These are phyloP conservation scores for Eragrostis tef DNA, from an alignment of 202 grass and related monocot genomes.

Conservation along the genomic window DNA sequence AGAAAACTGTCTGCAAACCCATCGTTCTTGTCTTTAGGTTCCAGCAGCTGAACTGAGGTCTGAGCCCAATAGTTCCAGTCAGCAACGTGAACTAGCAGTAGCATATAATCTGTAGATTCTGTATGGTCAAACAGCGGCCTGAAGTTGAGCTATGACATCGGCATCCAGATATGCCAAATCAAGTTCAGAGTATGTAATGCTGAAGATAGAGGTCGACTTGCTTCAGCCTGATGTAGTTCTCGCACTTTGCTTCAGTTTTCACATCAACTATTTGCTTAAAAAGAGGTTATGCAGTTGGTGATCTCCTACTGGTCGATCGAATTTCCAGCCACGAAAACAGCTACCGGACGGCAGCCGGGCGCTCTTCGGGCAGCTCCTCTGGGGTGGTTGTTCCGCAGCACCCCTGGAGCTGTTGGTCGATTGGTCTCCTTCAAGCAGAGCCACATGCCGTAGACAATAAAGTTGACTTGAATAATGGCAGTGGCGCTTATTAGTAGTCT, in stretches of 20 bases:
- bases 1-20: constrained; percentile 35
- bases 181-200: constrained; percentile 38
- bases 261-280: background rate
- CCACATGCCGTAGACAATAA: too few relatives aligned
- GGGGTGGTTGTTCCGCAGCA: too few relatives aligned
- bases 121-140: constrained; percentile 44
- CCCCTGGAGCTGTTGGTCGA: too few relatives aligned
- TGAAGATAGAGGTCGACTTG: constrained; percentile 18
- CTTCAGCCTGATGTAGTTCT: background rate
- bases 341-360: too few relatives aligned
- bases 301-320: background rate
- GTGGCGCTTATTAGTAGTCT: too few relatives aligned
- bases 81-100: constrained; percentile 44
- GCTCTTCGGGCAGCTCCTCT: too few relatives aligned
- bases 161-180: constrained; percentile 23
- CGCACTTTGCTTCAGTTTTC: constrained; percentile 14
- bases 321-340: too few relatives aligned
- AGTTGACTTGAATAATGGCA: too few relatives aligned
- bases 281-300: too few relatives aligned
- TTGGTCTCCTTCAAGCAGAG: too few relatives aligned
- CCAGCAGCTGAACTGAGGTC: constrained; percentile 41
- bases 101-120: constrained; percentile 43
- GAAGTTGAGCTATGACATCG: constrained; percentile 33
- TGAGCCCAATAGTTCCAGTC: constrained; percentile 27
- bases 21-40: constrained; percentile 22